phyloP scores from a whole-genome alignment of 495 filamentous ascomycete genomes.

The Neurospora sp. region DNA sequence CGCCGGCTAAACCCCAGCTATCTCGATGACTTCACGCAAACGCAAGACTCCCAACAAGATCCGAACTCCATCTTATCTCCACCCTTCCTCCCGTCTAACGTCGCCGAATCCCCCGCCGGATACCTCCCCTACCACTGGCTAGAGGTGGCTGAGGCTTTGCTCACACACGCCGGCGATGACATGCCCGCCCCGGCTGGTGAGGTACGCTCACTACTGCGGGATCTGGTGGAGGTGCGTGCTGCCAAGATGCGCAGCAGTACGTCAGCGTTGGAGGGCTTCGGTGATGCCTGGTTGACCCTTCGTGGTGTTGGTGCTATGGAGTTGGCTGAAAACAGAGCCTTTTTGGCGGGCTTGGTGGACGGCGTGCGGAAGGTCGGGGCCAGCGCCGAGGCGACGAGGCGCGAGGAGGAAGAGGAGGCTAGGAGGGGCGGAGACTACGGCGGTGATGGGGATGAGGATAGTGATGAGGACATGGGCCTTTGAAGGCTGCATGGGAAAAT shows the following conservation, averaged over 20 bases:
- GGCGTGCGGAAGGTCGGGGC: constrained; percentile 61
- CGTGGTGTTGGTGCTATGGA: constrained; percentile 88
- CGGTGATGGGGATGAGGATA: constrained; percentile 36
- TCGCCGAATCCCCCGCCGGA: constrained; percentile 47
- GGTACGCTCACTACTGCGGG: constrained; percentile 65
- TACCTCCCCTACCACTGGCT: constrained; percentile 91
- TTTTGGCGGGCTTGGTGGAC: constrained; percentile 79
- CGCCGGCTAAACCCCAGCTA: constrained; percentile 7
- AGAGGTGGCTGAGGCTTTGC: constrained; percentile 73
- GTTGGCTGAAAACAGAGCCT: constrained; percentile 74
- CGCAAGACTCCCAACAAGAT: not conserved
- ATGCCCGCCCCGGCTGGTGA: constrained; percentile 58
- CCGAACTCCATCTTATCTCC: constrained; percentile 28
- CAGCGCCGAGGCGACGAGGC: constrained; percentile 44
- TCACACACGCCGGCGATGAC: constrained; percentile 79
- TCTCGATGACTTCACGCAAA: not conserved
- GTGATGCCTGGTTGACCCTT: constrained; percentile 60
- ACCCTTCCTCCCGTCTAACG: constrained; percentile 54
- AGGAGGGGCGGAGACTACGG: constrained; percentile 24
- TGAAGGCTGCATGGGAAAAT: not conserved
- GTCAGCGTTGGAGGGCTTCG: constrained; percentile 54
- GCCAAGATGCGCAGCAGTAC: constrained; percentile 77
- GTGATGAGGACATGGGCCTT: constrained; percentile 41
- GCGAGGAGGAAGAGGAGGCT: constrained; percentile 44
- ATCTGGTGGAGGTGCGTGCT: constrained; percentile 78